Evolutionary conservation across 257 asterid genomes (phyloP), one percentile per base, ranked within the genome.

Genomic region (Nicotiana undulata): DNA sequence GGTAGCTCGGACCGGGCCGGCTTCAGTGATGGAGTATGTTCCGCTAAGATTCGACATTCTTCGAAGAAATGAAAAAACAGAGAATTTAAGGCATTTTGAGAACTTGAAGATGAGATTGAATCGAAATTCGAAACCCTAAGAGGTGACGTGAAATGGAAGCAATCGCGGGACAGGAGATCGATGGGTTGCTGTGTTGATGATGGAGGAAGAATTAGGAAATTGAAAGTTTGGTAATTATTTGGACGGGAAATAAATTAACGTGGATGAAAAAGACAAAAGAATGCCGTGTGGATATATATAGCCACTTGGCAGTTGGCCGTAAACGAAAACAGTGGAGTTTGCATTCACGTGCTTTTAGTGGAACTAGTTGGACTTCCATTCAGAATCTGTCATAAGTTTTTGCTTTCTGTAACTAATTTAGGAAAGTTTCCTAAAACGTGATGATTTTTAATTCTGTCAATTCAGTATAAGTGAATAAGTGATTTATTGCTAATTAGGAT

Each of bases 1-100:
- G 81, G 63, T 78, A 67, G 37, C 24, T 55, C 15, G 65, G 8
- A 3, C 80, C 32, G 85, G 78, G 60, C 59, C 53, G 12, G 59
- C 20, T 72, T 82, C 79, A 31, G 84, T 34, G 5, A 78, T 70
- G 31, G 77, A 52, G 61, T 28, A 8, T 20, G 77, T 37, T 74
- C 79, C 74, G 24, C 75, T 37, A 3, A 32, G 58, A 40, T 22
- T 74, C 34, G 80, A 63, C 88, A 85, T 85, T 60, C n/a, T 51
- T 15, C 31, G 20, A 61, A 63, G 60, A 5, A 18, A 9, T 55
- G 6, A 29, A 18, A 20, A 28, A 16, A 2, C 52, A 67, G 6
- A 11, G 12, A 40, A 40, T 40, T 9, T 9, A 40, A 40, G 76
- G 55, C 55, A 37, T 37, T 9, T 40, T 37, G 55, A 37, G 20